Evolutionary conservation across 164 flowering plant genomes (phyloP).

Genomic region (Dillenia suffruticosa): DNA sequence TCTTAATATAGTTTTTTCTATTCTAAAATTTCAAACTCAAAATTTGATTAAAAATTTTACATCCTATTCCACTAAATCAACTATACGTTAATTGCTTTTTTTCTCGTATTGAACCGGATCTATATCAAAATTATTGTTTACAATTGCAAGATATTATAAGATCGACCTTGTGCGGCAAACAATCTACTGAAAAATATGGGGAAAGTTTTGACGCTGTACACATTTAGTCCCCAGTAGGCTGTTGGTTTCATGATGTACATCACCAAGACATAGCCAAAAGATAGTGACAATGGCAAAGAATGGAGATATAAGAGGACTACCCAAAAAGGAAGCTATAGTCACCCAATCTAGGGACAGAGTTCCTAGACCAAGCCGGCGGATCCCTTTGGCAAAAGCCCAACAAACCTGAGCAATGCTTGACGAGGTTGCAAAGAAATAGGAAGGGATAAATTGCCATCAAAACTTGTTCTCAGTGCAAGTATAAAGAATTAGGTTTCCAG

Average conservation of each 20-base stretch:
- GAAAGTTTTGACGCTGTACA: constrained; percentile 38
- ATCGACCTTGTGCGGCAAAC: constrained; percentile 19
- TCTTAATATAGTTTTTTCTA: no score
- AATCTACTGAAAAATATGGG: constrained; percentile 39
- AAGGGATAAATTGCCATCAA: no score
- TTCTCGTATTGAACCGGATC: neutral
- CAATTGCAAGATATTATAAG: constrained; percentile 26
- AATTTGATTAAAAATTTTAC: no score
- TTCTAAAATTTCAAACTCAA: no score
- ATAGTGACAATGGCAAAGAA: constrained; percentile 48
- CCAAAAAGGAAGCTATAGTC: constrained; percentile 34
- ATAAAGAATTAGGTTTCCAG: no score
- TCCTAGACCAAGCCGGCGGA: constrained; percentile 35
- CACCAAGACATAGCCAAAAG: constrained; percentile 27
- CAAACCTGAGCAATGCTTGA: no score
- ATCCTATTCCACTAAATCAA: no score
- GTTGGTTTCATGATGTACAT: constrained; percentile 36
- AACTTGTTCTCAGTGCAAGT: no score
- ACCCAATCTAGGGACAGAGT: constrained; percentile 67
- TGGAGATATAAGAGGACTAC: constrained; percentile 50
- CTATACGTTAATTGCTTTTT: no score
- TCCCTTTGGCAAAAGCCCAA: no score
- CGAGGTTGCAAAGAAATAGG: no score
- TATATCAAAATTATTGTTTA: neutral
- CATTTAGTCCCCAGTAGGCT: constrained; percentile 42